A percentile compares a stretch with the other conserved stretches of the same genome.
Evolutionary conservation across 1,284 basidiomycete genomes (phyloP).

Genomic region (Microbotryum silenes-acaulis): DNA sequence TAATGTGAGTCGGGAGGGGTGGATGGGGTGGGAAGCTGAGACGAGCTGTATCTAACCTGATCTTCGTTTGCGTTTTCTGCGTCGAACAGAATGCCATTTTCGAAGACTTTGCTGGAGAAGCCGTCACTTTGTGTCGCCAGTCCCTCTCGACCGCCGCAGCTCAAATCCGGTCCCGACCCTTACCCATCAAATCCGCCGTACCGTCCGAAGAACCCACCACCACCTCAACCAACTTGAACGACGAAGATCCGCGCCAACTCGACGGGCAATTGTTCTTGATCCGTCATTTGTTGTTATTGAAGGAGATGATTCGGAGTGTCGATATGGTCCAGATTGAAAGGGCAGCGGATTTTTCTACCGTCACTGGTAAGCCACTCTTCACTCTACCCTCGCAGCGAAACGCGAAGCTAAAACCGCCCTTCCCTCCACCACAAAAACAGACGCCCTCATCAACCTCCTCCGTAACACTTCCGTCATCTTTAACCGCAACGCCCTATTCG

Average conservation of each 20-base stretch:
- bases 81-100: conserved; percentile 68
- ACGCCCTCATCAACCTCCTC: conserved; percentile 32
- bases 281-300: conserved; percentile 79
- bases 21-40: neutral
- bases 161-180: conserved; percentile 50
- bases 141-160: conserved; percentile 66
- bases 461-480: conserved; percentile 30
- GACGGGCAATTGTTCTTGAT: conserved; percentile 78
- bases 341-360: conserved; percentile 42
- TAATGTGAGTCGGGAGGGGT: conserved; percentile 53
- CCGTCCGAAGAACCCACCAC: conserved; percentile 40
- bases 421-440: conserved; percentile 4
- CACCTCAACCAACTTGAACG: neutral
- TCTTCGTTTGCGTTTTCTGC: neutral
- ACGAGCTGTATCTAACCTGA: neutral
- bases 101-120: conserved; percentile 86
- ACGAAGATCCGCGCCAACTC: conserved; percentile 37
- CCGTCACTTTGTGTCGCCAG: conserved; percentile 66
- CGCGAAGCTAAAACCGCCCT: no score
- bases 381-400: neutral
- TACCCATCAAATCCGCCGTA: conserved; percentile 20
- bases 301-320: conserved; percentile 72
- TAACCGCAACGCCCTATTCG: conserved; percentile 31
- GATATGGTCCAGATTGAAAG: conserved; percentile 51
- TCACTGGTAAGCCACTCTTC: conserved; percentile 42